These are phyloP conservation scores for Capsicum rhomboideum DNA, from an alignment of 257 asterid species.

Conservation along the genomic window DNA sequence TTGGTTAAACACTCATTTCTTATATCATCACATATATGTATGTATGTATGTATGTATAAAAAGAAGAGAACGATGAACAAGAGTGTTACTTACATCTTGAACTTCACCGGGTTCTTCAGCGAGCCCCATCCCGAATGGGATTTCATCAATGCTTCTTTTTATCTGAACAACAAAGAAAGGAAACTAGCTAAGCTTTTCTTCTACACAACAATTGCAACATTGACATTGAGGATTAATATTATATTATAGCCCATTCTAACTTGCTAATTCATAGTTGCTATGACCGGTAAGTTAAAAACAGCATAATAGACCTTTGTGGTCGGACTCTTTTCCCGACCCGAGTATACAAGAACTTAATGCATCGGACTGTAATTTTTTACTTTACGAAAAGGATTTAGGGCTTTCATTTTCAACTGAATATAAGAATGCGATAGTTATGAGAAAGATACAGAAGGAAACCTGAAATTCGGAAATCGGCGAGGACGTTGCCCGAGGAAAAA, in stretches of 20 bases:
- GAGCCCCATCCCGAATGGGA: slow-evolving; percentile 62
- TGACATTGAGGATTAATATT: neutral
- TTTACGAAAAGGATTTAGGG: neutral
- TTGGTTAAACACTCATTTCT: neutral
- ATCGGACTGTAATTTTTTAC: neutral
- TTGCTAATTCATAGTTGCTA: neutral
- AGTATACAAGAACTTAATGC: no score
- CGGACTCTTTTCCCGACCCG: no score
- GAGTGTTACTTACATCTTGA: slow-evolving; percentile 52
- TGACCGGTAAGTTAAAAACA: no score
- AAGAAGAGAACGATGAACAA: neutral
- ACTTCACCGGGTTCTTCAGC: slow-evolving; percentile 72
- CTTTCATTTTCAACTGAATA: neutral
- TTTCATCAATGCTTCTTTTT: slow-evolving; percentile 34
- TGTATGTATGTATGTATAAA: neutral
- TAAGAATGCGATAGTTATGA: neutral
- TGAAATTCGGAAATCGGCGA: neutral
- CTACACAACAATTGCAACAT: neutral
- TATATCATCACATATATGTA: neutral
- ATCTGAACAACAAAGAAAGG: neutral
- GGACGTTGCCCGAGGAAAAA: neutral
- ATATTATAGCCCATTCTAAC: neutral
- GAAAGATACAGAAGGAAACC: neutral
- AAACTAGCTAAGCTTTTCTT: neutral
- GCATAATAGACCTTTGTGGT: no score